These are phyloP conservation scores for Apiospora phragmitis DNA, from an alignment of 2,329 filamentous ascomycete species.

Conservation along the genomic window DNA sequence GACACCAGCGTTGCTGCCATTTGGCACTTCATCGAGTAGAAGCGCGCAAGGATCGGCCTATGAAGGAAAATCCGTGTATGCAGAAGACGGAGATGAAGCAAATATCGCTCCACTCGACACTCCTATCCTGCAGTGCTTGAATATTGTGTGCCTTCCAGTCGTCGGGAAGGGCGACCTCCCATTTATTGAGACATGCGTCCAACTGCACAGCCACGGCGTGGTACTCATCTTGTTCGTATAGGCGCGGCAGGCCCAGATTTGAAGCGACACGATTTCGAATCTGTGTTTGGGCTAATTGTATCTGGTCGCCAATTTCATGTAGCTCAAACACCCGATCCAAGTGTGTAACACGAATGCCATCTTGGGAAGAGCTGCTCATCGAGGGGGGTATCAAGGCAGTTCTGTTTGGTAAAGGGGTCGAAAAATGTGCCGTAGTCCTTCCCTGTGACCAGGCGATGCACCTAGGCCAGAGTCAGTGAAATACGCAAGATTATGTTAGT, in stretches of 20 bases:
- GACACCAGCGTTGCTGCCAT: neutral
- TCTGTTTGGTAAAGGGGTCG: neutral
- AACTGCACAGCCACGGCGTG: neutral
- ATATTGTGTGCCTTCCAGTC: neutral
- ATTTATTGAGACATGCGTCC: neutral
- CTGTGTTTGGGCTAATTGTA: neutral
- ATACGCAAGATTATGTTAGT: neutral
- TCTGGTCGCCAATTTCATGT: neutral
- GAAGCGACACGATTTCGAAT: neutral
- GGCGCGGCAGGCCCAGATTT: neutral
- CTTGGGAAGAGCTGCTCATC: neutral
- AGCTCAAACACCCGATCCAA: neutral
- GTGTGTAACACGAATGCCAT: neutral
- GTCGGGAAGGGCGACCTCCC: neutral
- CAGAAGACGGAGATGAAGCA: constrained; percentile 11
- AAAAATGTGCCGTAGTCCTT: neutral
- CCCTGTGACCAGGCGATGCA: neutral
- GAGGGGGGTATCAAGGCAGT: neutral
- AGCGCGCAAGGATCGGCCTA: constrained; percentile 12
- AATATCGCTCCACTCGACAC: neutral
- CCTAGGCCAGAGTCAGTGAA: neutral
- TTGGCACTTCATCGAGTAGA: constrained; percentile 8
- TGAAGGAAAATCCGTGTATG: constrained; percentile 15
- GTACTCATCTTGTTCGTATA: neutral
- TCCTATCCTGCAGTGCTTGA: neutral